These are phyloP conservation scores for Ganoderma resinaceum DNA, from an alignment of 1,284 basidiomycete species.

Conservation along the genomic window DNA sequence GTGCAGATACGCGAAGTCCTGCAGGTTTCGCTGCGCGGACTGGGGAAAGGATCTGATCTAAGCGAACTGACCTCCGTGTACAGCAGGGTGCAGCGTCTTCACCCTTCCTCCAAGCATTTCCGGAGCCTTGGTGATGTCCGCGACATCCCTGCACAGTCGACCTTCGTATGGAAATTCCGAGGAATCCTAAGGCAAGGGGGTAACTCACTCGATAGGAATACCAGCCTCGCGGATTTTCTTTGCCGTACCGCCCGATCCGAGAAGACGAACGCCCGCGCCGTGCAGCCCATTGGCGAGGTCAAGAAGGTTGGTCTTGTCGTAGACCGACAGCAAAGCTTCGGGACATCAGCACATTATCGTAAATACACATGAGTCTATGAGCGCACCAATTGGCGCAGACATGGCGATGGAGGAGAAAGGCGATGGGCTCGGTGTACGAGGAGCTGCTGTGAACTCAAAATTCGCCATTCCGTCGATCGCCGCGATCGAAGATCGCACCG, in stretches of 20 bases:
- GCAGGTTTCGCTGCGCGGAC: background rate
- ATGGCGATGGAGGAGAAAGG: constrained; percentile 32
- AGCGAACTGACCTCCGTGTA: constrained; percentile 85
- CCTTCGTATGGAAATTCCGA: background rate
- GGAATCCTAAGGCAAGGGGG: background rate
- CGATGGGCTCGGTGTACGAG: background rate
- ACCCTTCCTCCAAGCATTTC: constrained; percentile 99
- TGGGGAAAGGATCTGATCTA: background rate
- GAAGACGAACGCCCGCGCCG: constrained; percentile 83
- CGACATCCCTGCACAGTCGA: constrained; percentile 80
- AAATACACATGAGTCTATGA: background rate
- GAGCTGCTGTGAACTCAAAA: constrained; percentile 22
- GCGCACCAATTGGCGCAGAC: constrained; percentile 46
- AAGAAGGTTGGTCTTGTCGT: constrained; percentile 94
- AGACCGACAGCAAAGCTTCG: constrained; percentile 92
- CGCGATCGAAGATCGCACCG: constrained; percentile 26
- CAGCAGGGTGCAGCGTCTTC: constrained; percentile 98
- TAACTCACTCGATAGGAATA: constrained; percentile 85
- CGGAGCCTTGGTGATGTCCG: constrained; percentile 98
- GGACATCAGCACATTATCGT: constrained; percentile 13
- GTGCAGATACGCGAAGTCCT: background rate
- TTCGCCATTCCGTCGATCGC: constrained; percentile 25
- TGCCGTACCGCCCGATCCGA: constrained; percentile 97
- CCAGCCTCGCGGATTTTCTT: constrained; percentile 97
- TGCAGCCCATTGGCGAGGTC: constrained; percentile 89